These are phyloP conservation scores for Metschnikowia similis DNA, from an alignment of 805 yeast species.

Conservation along the genomic window DNA sequence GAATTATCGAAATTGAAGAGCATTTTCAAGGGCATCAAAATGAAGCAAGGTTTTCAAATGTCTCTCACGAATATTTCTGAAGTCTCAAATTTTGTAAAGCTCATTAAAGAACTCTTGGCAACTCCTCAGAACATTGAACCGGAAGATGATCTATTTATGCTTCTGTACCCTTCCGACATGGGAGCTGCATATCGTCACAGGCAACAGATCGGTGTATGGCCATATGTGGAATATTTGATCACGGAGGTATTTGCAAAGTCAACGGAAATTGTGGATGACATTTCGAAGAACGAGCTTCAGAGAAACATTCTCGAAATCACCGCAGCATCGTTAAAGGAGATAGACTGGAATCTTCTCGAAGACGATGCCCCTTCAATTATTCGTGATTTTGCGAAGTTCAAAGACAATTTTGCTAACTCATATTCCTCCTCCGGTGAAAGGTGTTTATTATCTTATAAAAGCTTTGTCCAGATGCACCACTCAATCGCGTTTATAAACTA, in stretches of 20 bases:
- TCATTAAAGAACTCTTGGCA: constrained; percentile 45
- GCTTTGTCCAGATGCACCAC: constrained; percentile 60
- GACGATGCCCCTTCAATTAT: constrained; percentile 47
- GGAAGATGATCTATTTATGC: constrained; percentile 13
- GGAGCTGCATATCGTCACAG: constrained; percentile 54
- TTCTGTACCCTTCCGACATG: constrained; percentile 58
- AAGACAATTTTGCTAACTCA: constrained; percentile 21
- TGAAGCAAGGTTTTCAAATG: constrained; percentile 22
- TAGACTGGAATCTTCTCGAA: constrained; percentile 44
- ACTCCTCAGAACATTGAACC: constrained; percentile 17
- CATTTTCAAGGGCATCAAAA: constrained; percentile 4
- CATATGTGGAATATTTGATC: constrained; percentile 72
- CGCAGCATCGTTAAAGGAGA: constrained; percentile 29
- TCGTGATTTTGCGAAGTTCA: constrained; percentile 21
- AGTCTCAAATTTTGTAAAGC: constrained; percentile 62
- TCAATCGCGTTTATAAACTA: constrained; percentile 61
- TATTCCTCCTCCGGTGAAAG: constrained; percentile 13
- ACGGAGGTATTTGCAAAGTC: constrained; percentile 61
- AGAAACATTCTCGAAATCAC: constrained; percentile 49
- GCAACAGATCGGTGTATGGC: constrained; percentile 61
- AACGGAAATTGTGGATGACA: constrained; percentile 27
- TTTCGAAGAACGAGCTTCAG: constrained; percentile 47
- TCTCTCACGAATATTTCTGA: constrained; percentile 46
- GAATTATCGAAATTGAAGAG: constrained; percentile 9
- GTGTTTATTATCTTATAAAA: constrained; percentile 10